Evolutionary conservation across 2,329 filamentous ascomycete species (phyloP), one percentile per base, ranked within the genome.

Genomic region (Aspergillus pseudoglaucus): DNA sequence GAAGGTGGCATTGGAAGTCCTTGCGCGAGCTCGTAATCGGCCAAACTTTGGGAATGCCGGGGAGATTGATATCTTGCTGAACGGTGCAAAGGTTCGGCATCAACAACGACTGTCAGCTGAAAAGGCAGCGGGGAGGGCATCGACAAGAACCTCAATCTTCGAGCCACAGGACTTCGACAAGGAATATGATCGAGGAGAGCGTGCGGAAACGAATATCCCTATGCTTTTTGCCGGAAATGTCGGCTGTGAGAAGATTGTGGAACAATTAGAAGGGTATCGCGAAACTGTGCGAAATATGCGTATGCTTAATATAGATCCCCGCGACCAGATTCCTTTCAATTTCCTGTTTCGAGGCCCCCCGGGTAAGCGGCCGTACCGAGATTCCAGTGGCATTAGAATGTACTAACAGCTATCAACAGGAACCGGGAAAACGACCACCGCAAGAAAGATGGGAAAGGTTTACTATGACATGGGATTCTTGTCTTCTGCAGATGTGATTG

Each of bases 381-480:
- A 22, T 22, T 4, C 22, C 4, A 22, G 22, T 22, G 22, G 22
- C 22, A 22, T 22, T 22, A 5, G 22, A 22, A 22, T 22, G 6
- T 22, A 22, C 22, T 22, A 5, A 22, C 22, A 22, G 22, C 22
- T 22, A 6, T 22, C 22, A 22, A 22, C 22, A 22, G 22, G 22
- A 22, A 89, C 85, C 0, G 87, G 86, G 0, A 90, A 90, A 58
- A 88, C 85, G 0, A 83, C 82, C 0, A 88, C 78, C 0, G 87
- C 87, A 0, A 70, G 76, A n/a, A 85, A 83, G 51, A 87, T 90
- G 76, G 86, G 86, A 3, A 79, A 87, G 52, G 72, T 90, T 0
- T 90, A 81, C 58, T 90, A 87, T 58, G 82, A 90, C 55, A 80
- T 89, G 75, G 85, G 85, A 0, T 79, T 90, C 30, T 67, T 90